Evolutionary conservation across 495 filamentous ascomycete species (phyloP).

Genomic region (Cladorrhinum samala): DNA sequence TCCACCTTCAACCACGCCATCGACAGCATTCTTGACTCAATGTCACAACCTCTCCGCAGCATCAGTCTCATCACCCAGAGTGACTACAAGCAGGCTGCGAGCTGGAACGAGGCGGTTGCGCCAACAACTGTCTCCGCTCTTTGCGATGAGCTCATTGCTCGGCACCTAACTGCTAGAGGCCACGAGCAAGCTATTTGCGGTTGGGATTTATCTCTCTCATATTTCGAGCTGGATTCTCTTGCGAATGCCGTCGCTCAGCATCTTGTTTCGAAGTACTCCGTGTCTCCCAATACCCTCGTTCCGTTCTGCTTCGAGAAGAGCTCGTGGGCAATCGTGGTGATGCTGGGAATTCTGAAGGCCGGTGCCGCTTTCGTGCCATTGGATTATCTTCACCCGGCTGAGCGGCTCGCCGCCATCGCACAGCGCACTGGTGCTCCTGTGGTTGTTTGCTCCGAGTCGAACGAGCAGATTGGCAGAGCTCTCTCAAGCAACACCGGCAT

Average conservation of each 20-base stretch:
- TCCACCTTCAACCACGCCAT: conserved; percentile 1
- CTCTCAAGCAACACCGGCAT: background rate
- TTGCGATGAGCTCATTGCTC: conserved; percentile 6
- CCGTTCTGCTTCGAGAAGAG: background rate
- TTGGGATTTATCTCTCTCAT: background rate
- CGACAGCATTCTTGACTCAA: conserved; percentile 6
- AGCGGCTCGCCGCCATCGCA: background rate
- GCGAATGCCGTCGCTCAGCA: background rate
- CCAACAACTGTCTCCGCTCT: background rate
- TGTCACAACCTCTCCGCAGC: background rate
- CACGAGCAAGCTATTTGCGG: background rate
- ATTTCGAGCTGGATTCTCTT: background rate
- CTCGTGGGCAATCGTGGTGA: background rate
- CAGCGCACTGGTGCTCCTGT: background rate
- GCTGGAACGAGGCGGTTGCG: conserved; percentile 1
- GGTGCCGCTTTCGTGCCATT: background rate
- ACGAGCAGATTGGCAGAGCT: background rate
- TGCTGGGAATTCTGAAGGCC: background rate
- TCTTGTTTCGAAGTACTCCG: background rate
- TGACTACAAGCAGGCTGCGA: conserved; percentile 1
- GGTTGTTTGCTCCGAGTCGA: conserved; percentile 3
- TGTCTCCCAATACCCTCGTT: background rate
- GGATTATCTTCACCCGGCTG: background rate
- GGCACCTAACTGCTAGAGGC: background rate
- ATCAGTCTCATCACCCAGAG: background rate